These are phyloP conservation scores for Populus alba DNA, from an alignment of 345 rosid genomes.

Conservation along the genomic window DNA sequence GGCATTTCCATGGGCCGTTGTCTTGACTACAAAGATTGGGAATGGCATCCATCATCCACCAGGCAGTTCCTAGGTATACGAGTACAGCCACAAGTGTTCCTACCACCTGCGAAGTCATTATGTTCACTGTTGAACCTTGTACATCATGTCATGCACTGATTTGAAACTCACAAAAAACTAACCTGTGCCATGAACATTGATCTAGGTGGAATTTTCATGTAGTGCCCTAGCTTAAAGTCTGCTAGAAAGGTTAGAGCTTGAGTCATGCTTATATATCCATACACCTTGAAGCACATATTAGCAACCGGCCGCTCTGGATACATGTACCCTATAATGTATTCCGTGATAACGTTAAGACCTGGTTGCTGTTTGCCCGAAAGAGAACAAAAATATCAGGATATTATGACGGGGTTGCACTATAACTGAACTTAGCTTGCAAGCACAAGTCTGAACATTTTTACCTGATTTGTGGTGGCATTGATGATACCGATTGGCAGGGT, in stretches of 20 bases:
- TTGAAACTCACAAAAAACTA: background rate
- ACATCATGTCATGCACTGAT: no score
- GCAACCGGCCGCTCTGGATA: constrained; percentile 86
- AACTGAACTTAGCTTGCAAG: no score
- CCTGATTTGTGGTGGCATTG: constrained; percentile 69
- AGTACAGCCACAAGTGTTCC: constrained; percentile 59
- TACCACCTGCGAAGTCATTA: constrained; percentile 44
- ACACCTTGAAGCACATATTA: constrained; percentile 89
- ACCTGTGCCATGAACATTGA: constrained; percentile 86
- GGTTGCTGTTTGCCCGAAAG: constrained; percentile 34
- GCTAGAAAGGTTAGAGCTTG: constrained; percentile 65
- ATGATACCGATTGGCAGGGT: constrained; percentile 82
- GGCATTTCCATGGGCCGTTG: constrained; percentile 76
- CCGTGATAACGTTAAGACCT: constrained; percentile 75
- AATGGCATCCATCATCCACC: constrained; percentile 74
- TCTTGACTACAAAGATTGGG: constrained; percentile 64
- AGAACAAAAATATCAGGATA: no score
- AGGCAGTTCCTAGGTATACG: constrained; percentile 60
- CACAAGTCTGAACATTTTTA: constrained; percentile 2
- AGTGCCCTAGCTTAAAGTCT: constrained; percentile 87
- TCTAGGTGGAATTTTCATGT: constrained; percentile 91
- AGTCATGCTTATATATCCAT: constrained; percentile 78
- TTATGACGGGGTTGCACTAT: no score
- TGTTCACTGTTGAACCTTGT: background rate
- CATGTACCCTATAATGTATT: constrained; percentile 69